Conservation (phyloP, 805 yeast species). For the Kodamaea lidongshanica region DNA sequence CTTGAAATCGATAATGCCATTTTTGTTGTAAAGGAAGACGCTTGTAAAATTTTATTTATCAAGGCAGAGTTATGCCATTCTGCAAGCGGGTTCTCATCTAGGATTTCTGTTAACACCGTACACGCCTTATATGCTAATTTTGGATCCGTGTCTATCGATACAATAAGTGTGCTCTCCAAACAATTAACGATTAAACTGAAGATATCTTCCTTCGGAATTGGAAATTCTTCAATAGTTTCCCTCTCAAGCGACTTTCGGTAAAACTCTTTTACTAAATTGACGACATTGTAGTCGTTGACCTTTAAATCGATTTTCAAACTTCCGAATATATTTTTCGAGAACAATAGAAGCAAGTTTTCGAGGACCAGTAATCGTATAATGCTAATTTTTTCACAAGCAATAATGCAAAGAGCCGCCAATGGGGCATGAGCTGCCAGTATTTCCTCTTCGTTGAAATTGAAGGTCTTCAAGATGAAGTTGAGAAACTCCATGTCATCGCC, state of each 20-base stretch:
- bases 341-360: conserved; percentile 39
- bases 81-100: conserved; percentile 16
- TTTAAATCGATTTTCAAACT: conserved; percentile 1
- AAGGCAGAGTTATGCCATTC: conserved; percentile 2
- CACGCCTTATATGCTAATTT: conserved; percentile 18
- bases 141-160: conserved; percentile 10
- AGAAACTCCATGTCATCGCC: conserved; percentile 30
- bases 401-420: conserved; percentile 50
- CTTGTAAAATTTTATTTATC: conserved; percentile 8
- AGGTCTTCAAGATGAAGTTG: conserved; percentile 53
- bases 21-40: conserved; percentile 3
- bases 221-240: conserved; percentile 8
- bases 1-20: conserved; percentile 3
- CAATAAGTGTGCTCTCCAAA: conserved; percentile 15
- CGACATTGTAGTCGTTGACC: background rate
- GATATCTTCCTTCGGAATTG: conserved; percentile 12
- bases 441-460: conserved; percentile 81
- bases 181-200: conserved; percentile 15
- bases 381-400: conserved; percentile 13
- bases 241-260: background rate
- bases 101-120: conserved; percentile 15
- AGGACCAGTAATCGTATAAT: conserved; percentile 36
- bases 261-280: conserved; percentile 1
- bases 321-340: conserved; percentile 59
- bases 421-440: conserved; percentile 76